Base-by-base conservation (phyloP, 495 filamentous ascomycete genomes). In the Sporormia fimetaria region DNA sequence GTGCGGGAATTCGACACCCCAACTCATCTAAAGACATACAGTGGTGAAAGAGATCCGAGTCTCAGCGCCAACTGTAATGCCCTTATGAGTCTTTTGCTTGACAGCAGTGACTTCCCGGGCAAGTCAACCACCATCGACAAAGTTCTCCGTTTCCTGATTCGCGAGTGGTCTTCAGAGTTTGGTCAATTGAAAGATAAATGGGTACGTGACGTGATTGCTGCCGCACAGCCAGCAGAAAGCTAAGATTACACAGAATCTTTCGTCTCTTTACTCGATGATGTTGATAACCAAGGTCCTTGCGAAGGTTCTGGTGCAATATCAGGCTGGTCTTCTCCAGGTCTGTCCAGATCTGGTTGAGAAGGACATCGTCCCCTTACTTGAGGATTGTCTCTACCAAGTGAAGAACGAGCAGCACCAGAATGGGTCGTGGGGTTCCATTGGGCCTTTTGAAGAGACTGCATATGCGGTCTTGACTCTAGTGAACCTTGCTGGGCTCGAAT, bases 11-110 rank as follows among this genome's bases (percentile, higher is more conserved):
- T 46, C 23, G 12, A 8, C 23, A 8, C 10, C 14, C 21, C n/a
- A 20, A 11, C n/a, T 11, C 27, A 39, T 25, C 15, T 46, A 1
- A 46, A 9, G 21, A 46, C 43, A 2, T 46, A 46, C 17, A 2
- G 7, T 8, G 27, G 34, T 7, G 43, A 46, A 33, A 17, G 28
- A 25, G 34, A 37, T 20, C 9, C 10, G 16, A 39, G 34, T 12
- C 15, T 24, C 10, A 46, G 43, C 14, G 43, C 43, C 1, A 46
- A 46, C 26, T 39, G 34, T 28, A 46, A 46, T 21, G 43, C 20
- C n/a, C 20, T 46, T 4, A 23, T 26, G 10, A 21, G 35, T n/a
- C 18, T 46, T 4, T 21, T 39, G n/a, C 4, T n/a, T 4, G 1
- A 14, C 20, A 16, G n/a, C n/a, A n/a, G 2, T 8, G 23, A 26